Evolutionary conservation across 164 flowering plant species (phyloP).

Genomic region (Vitis vinifera): DNA sequence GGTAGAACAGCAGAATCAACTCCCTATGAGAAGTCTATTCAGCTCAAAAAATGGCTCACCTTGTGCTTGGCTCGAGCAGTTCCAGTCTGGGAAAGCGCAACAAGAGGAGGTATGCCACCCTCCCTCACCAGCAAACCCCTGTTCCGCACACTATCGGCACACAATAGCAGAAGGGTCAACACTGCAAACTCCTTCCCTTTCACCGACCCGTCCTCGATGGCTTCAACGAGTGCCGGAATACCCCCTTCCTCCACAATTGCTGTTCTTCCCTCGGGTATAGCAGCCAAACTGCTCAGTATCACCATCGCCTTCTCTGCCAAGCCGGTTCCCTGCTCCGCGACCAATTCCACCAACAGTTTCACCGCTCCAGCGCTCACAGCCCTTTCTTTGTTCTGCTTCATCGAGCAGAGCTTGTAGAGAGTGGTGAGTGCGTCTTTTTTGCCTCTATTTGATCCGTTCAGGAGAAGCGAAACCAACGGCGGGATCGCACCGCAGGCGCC

Average conservation of each 20-base stretch:
- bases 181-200: constrained; percentile 97
- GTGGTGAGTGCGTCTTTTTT: constrained; percentile 96
- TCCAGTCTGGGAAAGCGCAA: constrained; percentile 82
- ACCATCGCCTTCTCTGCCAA: constrained; percentile 96
- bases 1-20: background rate
- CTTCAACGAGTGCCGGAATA: constrained; percentile 84
- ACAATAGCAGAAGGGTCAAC: constrained; percentile 70
- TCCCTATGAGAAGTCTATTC: background rate
- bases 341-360: constrained; percentile 73
- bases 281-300: constrained; percentile 81
- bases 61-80: constrained; percentile 82
- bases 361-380: constrained; percentile 90
- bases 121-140: constrained; percentile 82
- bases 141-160: constrained; percentile 58
- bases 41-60: constrained; percentile 35
- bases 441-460: constrained; percentile 70
- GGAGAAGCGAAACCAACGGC: constrained; percentile 70
- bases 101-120: constrained; percentile 96
- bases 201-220: constrained; percentile 76
- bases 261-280: constrained; percentile 45
- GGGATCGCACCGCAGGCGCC: constrained; percentile 98
- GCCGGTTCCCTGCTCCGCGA: constrained; percentile 72
- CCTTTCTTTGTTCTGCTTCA: constrained; percentile 76
- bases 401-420: constrained; percentile 78
- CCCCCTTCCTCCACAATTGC: constrained; percentile 90